phyloP scores from a whole-genome alignment of 257 asterid species.

The Paulownia fortunei region DNA sequence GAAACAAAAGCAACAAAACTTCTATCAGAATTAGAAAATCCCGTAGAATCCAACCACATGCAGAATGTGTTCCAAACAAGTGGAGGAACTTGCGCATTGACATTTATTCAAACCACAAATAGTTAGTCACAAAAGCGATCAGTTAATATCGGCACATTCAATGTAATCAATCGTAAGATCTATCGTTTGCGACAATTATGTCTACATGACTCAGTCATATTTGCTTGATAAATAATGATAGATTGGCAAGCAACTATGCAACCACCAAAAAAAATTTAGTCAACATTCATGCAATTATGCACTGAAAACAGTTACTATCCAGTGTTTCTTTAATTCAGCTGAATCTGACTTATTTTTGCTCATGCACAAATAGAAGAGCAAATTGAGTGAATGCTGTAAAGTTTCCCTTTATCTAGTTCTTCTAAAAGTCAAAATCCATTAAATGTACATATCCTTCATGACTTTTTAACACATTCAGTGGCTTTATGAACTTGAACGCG shows the following conservation, averaged over 20 bases:
- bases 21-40: slow-evolving; percentile 11
- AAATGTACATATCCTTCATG: not conserved
- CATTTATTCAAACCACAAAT: slow-evolving; percentile 1
- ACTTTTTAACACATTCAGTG: not conserved
- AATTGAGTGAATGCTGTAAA: not conserved
- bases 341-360: not conserved
- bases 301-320: not conserved
- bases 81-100: not conserved
- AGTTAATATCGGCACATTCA: not conserved
- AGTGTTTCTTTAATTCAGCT: not conserved
- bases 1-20: not conserved
- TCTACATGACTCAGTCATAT: slow-evolving; percentile 3
- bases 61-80: not conserved
- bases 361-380: not conserved
- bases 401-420: not conserved
- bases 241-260: not conserved
- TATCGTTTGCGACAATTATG: not conserved
- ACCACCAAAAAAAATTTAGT: slow-evolving; percentile 23
- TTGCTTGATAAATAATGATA: slow-evolving; percentile 13
- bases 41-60: slow-evolving; percentile 16
- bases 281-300: not conserved
- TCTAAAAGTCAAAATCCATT: not conserved
- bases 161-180: not conserved
- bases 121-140: not conserved
- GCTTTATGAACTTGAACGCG: slow-evolving; percentile 4